Evolutionary conservation across 768 basidiomycete genomes (phyloP), one percentile per base, ranked within the genome.

Genomic region (Amanita pallidorosea): DNA sequence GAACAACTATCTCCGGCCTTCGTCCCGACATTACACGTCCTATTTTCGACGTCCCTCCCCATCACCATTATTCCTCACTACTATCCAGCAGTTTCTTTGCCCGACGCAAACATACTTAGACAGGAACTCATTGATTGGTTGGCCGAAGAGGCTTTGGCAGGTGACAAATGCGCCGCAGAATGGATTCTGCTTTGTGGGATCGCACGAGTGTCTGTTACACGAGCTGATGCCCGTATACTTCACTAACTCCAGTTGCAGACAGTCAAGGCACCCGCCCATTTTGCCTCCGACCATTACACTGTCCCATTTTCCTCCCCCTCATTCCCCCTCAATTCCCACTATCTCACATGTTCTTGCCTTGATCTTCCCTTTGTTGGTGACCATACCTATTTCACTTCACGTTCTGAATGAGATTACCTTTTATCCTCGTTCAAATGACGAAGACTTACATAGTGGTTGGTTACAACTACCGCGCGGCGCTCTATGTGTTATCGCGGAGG

Each of bases 391-490:
- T 13, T 81, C 86, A 6, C 67, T 89, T 13, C 69, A 77, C 25
- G 61, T 70, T 5, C 62, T 91, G 44, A 90, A 91, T 59, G 69
- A 66, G 20, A 69, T 63, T 0, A 57, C 64, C 1, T 89, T 86
- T 58, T 65, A 64, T 29, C 88, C 88, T 0, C 80, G 84, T 58
- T 81, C 79, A 43, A 79, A 81, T 52, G 75, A 88, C 45, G 86
- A 89, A 56, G 73, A 75, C 51, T 66, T 92, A 4, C 80, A 83
- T 54, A 78, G 84, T 2, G 88, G 89, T 2, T 74, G 74, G 55
- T 68, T 92, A 23, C 88, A 92, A 59, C 72, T 88, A 12, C 81
- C 88, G 2, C 65, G 66, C 11, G 81, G 83, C 3, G 75, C 77
- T 5, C 60, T 75, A 2, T 65, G 84, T 25, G 60, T 89, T 12